These are phyloP conservation scores for Lichtheimia hyalospora DNA, from an alignment of 371 early-diverging fungal species.

Conservation along the genomic window DNA sequence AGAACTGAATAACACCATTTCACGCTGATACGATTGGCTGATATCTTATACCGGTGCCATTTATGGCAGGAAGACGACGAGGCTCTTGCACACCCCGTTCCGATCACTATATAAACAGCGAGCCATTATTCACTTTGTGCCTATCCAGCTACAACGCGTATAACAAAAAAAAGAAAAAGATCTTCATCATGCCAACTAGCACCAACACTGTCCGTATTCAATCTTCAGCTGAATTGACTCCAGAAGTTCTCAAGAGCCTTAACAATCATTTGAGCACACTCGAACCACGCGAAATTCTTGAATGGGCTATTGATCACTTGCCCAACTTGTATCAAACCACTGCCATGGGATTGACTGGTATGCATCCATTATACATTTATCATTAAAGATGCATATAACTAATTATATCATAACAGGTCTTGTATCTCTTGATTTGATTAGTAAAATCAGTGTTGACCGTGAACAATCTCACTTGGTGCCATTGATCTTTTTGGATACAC, in stretches of 20 bases:
- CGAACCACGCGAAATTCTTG: constrained; percentile 81
- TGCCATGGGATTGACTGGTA: constrained; percentile 85
- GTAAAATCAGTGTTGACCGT: constrained; percentile 60
- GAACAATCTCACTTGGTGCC: constrained; percentile 65
- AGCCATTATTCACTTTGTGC: background rate
- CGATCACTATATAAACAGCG: constrained; percentile 4
- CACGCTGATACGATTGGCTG: constrained; percentile 23
- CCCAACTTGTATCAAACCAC: constrained; percentile 89
- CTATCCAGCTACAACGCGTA: background rate
- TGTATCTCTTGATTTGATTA: constrained; percentile 76
- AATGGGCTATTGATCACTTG: constrained; percentile 83
- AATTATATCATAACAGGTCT: constrained; percentile 52
- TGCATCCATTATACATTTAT: background rate
- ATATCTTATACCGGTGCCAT: constrained; percentile 9
- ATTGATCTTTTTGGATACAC: constrained; percentile 89
- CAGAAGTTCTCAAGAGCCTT: constrained; percentile 63
- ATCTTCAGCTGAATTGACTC: constrained; percentile 51
- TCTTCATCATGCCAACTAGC: constrained; percentile 21
- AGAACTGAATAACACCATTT: constrained; percentile 21
- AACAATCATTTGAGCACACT: constrained; percentile 60
- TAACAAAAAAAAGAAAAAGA: constrained; percentile 6
- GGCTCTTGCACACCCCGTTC: constrained; percentile 5
- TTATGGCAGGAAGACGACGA: constrained; percentile 8
- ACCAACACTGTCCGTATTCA: constrained; percentile 26
- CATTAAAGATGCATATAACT: background rate